These are phyloP conservation scores for Tardiomyces depauwii DNA, from an alignment of 1,139 yeast species.

Conservation along the genomic window DNA sequence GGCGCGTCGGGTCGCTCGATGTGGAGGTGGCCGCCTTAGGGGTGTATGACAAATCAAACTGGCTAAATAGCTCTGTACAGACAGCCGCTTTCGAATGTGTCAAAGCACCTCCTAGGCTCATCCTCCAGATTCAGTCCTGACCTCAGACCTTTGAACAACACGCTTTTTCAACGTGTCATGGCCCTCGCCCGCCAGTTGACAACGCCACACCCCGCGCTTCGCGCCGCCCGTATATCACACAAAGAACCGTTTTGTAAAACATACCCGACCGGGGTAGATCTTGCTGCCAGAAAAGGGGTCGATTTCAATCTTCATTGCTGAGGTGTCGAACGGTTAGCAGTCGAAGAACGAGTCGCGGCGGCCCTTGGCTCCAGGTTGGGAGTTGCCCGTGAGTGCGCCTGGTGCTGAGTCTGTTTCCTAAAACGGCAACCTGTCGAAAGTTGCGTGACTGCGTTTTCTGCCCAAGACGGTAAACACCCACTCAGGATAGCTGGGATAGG, in stretches of 20 bases:
- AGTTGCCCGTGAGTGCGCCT: background rate
- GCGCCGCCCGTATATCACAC: no score
- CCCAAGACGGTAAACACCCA: background rate
- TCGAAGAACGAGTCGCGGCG: background rate
- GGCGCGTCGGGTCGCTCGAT: no score
- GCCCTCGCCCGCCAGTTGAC: no score
- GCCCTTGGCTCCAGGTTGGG: background rate
- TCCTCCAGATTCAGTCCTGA: no score
- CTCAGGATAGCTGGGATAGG: background rate
- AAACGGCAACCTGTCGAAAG: background rate
- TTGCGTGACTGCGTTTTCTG: background rate
- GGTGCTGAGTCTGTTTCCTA: background rate
- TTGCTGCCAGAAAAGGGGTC: conserved; percentile 99
- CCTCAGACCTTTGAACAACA: no score
- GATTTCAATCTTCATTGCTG: conserved; percentile 95
- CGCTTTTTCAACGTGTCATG: no score
- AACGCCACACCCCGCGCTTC: no score
- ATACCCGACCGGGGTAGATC: conserved; percentile 96
- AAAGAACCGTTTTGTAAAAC: conserved; percentile 9
- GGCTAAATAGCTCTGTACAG: no score
- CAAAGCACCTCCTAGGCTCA: no score
- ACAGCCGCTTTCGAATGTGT: no score
- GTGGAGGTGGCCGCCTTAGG: no score
- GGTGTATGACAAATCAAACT: no score
- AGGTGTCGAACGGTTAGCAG: background rate